Conservation (phyloP, 1,139 yeast species). For the Zygotorulaspora mrakii region DNA sequence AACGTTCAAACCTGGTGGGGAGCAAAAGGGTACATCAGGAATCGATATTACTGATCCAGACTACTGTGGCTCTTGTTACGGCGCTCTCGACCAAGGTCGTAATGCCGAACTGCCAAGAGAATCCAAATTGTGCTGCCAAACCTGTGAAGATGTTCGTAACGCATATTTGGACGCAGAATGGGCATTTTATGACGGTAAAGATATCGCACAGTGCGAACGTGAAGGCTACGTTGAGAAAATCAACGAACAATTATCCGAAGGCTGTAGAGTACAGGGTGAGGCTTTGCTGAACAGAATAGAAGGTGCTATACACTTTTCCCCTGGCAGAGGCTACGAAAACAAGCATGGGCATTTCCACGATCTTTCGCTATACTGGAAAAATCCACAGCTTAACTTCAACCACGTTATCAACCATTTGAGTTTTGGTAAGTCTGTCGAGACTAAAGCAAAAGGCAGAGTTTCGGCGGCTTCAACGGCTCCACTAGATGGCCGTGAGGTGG, state of each 20-base stretch:
- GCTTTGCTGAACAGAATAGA: conserved; percentile 79
- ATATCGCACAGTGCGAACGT: conserved; percentile 82
- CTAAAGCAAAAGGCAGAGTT: conserved; percentile 32
- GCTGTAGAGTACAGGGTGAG: conserved; percentile 80
- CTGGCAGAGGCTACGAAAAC: conserved; percentile 63
- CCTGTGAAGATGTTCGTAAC: conserved; percentile 72
- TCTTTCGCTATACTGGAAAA: conserved; percentile 60
- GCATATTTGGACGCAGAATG: conserved; percentile 78
- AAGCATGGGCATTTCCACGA: conserved; percentile 76
- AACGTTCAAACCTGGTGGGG: conserved; percentile 41
- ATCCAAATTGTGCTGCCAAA: conserved; percentile 67
- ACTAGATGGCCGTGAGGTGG: conserved; percentile 52
- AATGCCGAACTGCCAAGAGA: conserved; percentile 42
- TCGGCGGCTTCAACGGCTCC: conserved; percentile 57
- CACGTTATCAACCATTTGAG: conserved; percentile 77
- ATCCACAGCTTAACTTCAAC: conserved; percentile 58
- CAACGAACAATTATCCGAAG: conserved; percentile 63
- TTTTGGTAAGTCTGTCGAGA: conserved; percentile 64
- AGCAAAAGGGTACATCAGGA: conserved; percentile 13
- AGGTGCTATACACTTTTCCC: conserved; percentile 93
- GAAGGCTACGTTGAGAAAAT: conserved; percentile 75
- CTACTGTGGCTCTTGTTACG: conserved; percentile 89
- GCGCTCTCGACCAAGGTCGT: conserved; percentile 63
- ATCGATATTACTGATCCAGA: conserved; percentile 18
- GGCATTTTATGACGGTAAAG: conserved; percentile 86